A percentile compares a stretch with the other conserved stretches of the same genome.
Conservation (phyloP, 2,329 filamentous ascomycete species). For the Colletotrichum orchidophilum region DNA sequence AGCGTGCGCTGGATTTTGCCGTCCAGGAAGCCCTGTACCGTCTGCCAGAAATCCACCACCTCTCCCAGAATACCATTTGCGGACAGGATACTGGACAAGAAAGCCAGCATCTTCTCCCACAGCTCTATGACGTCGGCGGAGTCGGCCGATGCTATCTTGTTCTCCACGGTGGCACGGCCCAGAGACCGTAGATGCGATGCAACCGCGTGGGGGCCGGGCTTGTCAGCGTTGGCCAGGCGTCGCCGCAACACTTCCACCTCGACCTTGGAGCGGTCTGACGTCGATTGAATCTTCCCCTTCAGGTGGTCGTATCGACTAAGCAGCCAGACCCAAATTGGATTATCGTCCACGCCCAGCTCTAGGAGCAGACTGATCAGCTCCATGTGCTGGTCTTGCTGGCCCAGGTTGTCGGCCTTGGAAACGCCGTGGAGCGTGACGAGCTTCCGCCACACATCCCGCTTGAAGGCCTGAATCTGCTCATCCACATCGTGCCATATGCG, state of each 20-base stretch:
- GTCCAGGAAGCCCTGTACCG: constrained; percentile 87
- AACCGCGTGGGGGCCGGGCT: constrained; percentile 73
- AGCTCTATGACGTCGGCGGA: constrained; percentile 83
- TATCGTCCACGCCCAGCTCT: constrained; percentile 95
- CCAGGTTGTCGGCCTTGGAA: constrained; percentile 56
- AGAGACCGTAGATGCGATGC: constrained; percentile 82
- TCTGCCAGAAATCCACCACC: constrained; percentile 93
- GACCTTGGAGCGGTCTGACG: constrained; percentile 85
- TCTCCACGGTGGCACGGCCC: constrained; percentile 71
- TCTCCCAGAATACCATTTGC: constrained; percentile 86
- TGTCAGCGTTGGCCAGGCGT: constrained; percentile 78
- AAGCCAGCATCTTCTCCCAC: constrained; percentile 88
- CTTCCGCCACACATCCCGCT: constrained; percentile 87
- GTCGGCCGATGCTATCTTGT: constrained; percentile 74
- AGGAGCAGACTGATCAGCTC: constrained; percentile 88
- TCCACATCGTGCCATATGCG: constrained; percentile 97
- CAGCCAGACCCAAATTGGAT: constrained; percentile 96
- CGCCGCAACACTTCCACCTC: constrained; percentile 93
- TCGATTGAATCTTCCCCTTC: constrained; percentile 82
- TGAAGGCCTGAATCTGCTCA: constrained; percentile 85
- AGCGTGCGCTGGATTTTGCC: constrained; percentile 84
- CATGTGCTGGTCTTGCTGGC: constrained; percentile 83
- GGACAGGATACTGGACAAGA: constrained; percentile 79
- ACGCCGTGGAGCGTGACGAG: constrained; percentile 74
- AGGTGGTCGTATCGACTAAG: constrained; percentile 89